Percentiles rank a stretch among this genome's conserved stretches.
Evolutionary conservation across 2,329 filamentous ascomycete species (phyloP).

Genomic region (Monosporascus sp.): DNA sequence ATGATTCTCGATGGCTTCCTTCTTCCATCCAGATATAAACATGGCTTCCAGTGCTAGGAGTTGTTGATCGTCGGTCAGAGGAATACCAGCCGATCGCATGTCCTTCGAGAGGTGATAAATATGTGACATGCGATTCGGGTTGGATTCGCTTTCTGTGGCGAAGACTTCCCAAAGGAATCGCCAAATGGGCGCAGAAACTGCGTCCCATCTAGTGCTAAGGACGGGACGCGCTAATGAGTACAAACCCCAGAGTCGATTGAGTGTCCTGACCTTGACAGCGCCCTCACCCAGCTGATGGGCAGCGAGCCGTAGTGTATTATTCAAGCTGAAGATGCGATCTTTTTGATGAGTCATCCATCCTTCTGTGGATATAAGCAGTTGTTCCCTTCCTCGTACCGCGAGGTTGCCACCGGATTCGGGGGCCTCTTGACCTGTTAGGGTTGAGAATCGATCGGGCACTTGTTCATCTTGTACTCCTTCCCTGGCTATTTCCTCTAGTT

Average conservation of each 20-base stretch:
- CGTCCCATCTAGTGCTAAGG: slow-evolving; percentile 42
- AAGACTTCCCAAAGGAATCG: slow-evolving; percentile 60
- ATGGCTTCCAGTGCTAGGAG: slow-evolving; percentile 65
- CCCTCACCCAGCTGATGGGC: slow-evolving; percentile 12
- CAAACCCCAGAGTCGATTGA: slow-evolving; percentile 36
- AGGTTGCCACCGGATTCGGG: not conserved
- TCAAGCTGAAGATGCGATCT: slow-evolving; percentile 10
- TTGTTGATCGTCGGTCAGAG: slow-evolving; percentile 52
- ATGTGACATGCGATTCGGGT: slow-evolving; percentile 54
- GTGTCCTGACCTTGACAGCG: slow-evolving; percentile 8
- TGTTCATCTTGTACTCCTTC: slow-evolving; percentile 22
- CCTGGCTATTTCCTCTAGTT: slow-evolving; percentile 21
- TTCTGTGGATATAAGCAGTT: no score
- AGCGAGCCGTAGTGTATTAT: slow-evolving; percentile 20
- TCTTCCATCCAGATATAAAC: slow-evolving; percentile 56
- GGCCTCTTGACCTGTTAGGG: no score
- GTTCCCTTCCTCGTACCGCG: not conserved
- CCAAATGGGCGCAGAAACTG: slow-evolving; percentile 58
- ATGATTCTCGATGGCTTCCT: slow-evolving; percentile 59
- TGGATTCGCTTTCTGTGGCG: slow-evolving; percentile 43
- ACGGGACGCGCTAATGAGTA: slow-evolving; percentile 42
- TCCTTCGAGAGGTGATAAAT: slow-evolving; percentile 60
- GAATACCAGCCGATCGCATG: slow-evolving; percentile 54
- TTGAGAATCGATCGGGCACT: slow-evolving; percentile 21
- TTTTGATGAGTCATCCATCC: not conserved